Evolutionary conservation across 768 basidiomycete species (phyloP).

Genomic region (Collybia nuda): DNA sequence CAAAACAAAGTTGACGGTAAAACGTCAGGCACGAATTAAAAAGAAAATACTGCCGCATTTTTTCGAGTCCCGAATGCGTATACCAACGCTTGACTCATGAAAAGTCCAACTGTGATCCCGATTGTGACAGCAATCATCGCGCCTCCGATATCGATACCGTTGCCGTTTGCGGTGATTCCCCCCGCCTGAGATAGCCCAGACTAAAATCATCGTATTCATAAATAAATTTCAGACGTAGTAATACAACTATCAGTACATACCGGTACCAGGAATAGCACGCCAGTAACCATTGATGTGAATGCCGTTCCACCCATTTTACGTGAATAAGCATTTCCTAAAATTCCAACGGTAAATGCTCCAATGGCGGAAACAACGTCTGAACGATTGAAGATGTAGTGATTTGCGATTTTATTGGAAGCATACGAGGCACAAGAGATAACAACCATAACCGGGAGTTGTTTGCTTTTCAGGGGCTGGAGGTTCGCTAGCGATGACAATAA

Average conservation of each 20-base stretch:
- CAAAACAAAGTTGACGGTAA: conserved; percentile 5
- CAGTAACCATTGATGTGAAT: conserved; percentile 89
- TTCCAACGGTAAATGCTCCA: conserved; percentile 78
- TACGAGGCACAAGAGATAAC: conserved; percentile 80
- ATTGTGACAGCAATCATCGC: conserved; percentile 91
- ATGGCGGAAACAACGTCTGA: conserved; percentile 85
- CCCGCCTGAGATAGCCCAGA: conserved; percentile 86
- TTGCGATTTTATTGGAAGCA: conserved; percentile 78
- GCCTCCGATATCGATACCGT: conserved; percentile 80
- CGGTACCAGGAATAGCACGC: conserved; percentile 84
- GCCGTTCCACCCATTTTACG: conserved; percentile 83
- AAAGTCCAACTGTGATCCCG: conserved; percentile 86
- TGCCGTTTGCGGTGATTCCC: conserved; percentile 78
- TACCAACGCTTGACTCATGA: conserved; percentile 85
- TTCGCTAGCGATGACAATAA: conserved; percentile 72
- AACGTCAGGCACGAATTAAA: conserved; percentile 36
- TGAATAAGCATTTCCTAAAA: conserved; percentile 81
- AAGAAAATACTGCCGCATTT: conserved; percentile 83
- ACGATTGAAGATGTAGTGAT: conserved; percentile 82
- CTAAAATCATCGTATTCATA: conserved; percentile 31
- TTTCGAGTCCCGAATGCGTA: conserved; percentile 86
- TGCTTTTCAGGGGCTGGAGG: conserved; percentile 71
- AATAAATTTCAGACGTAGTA: neutral
- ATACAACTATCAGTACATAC: conserved; percentile 42
- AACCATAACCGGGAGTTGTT: conserved; percentile 81